phyloP scores from a whole-genome alignment of 2,329 filamentous ascomycete species.

The Fusarium tjaetaba region DNA sequence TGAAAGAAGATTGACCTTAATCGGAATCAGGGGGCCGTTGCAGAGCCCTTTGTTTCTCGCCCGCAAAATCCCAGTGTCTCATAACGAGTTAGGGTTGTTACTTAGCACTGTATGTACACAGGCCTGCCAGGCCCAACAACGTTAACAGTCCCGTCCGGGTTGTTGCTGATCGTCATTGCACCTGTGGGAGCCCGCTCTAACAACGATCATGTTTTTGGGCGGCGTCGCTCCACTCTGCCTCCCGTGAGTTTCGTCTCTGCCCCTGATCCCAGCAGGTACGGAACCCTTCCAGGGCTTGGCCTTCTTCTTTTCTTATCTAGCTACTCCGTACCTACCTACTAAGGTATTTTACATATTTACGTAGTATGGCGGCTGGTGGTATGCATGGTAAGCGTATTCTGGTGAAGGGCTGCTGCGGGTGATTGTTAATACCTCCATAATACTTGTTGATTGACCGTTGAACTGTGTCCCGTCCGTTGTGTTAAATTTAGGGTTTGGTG shows the following conservation, averaged over 20 bases:
- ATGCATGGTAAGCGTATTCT: conserved; percentile 6
- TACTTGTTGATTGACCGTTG: background rate
- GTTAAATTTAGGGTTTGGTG: background rate
- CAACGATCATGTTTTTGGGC: conserved; percentile 12
- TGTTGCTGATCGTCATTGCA: conserved; percentile 24
- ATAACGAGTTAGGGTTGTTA: background rate
- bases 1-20: background rate
- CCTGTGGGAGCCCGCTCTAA: conserved; percentile 31
- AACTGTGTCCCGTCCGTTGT: background rate
- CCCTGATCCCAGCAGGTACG: conserved; percentile 27
- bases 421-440: background rate
- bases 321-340: too few species aligned
- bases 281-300: conserved; percentile 13
- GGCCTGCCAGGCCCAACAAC: background rate
- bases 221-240: conserved; percentile 19
- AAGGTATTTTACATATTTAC: background rate
- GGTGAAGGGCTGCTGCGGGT: background rate
- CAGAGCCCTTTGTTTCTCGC: conserved; percentile 2
- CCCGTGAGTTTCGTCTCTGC: conserved; percentile 28
- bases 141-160: conserved; percentile 7
- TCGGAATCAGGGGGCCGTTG: background rate
- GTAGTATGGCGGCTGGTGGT: background rate
- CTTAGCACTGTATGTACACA: background rate
- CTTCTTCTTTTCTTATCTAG: conserved; percentile 23
- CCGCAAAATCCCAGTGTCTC: background rate